Evolutionary conservation across 2,329 filamentous ascomycete genomes (phyloP).

Genomic region (Diplodia sapinea): DNA sequence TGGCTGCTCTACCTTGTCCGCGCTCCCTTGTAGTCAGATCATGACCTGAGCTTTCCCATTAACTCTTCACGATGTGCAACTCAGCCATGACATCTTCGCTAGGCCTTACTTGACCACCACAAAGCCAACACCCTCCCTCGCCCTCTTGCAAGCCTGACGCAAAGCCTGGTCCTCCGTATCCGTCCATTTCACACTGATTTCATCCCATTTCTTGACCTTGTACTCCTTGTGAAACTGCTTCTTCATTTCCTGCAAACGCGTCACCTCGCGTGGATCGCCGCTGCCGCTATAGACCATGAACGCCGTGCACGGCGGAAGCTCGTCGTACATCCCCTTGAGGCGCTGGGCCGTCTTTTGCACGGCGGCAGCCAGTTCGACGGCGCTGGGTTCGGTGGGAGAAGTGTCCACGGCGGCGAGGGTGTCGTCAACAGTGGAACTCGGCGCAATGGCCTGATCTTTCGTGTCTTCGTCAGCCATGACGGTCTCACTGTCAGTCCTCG

Average conservation of each 20-base stretch:
- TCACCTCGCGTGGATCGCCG: conserved; percentile 64
- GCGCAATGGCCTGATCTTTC: not conserved
- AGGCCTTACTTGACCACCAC: conserved; percentile 60
- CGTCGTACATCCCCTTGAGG: conserved; percentile 61
- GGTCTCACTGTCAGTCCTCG: not conserved
- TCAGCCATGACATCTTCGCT: not conserved
- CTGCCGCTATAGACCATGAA: conserved; percentile 70
- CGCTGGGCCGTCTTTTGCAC: conserved; percentile 58
- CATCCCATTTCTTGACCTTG: conserved; percentile 66
- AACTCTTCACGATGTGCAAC: too few relatives aligned
- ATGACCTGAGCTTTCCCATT: too few relatives aligned
- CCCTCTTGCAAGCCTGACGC: conserved; percentile 60
- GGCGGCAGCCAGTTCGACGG: conserved; percentile 49
- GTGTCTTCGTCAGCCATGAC: not conserved
- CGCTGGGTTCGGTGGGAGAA: conserved; percentile 18
- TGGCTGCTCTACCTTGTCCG: too few relatives aligned
- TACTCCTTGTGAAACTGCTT: conserved; percentile 63
- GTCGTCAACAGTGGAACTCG: not conserved
- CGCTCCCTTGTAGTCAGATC: too few relatives aligned
- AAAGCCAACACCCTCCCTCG: conserved; percentile 64
- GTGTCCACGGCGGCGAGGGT: not conserved
- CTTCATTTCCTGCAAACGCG: conserved; percentile 62
- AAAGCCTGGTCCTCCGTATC: conserved; percentile 67
- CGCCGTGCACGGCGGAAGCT: conserved; percentile 64
- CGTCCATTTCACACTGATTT: conserved; percentile 68